Evolutionary conservation across 371 early-diverging fungal species (phyloP).

Genomic region (Blyttiomyces sp.): DNA sequence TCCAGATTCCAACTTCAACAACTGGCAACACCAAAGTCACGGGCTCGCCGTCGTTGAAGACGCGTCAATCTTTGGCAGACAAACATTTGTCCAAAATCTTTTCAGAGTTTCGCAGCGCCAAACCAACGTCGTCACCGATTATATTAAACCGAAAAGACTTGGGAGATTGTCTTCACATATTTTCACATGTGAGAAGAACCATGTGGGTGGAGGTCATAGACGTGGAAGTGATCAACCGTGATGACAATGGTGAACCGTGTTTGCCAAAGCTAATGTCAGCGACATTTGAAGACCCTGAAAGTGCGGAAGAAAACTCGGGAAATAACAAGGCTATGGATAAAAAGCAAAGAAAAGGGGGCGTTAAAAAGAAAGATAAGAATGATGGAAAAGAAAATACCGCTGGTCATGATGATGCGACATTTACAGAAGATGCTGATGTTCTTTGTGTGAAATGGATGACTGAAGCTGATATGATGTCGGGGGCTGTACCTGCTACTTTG

Average conservation of each 20-base stretch:
- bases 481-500: slow-evolving; percentile 66
- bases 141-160: slow-evolving; percentile 40
- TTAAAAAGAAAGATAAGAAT: no score
- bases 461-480: slow-evolving; percentile 45
- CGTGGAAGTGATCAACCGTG: slow-evolving; percentile 6
- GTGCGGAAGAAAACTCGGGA: no score
- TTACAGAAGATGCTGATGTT: background rate
- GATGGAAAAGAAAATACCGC: no score
- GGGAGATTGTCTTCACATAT: slow-evolving; percentile 62
- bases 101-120: no score
- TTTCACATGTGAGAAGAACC: slow-evolving; percentile 66
- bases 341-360: no score
- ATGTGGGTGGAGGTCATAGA: slow-evolving; percentile 33
- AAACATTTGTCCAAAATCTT: no score
- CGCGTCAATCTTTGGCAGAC: no score
- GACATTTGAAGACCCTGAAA: no score
- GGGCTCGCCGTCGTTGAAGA: background rate
- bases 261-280: no score
- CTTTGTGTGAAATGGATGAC: slow-evolving; percentile 50
- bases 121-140: no score
- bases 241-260: no score
- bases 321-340: no score
- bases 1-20: background rate
- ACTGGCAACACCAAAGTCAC: background rate
- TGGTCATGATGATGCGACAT: slow-evolving; percentile 2